These are phyloP conservation scores for Zea luxurians DNA, from an alignment of 176 grass and related monocot species.

Conservation along the genomic window DNA sequence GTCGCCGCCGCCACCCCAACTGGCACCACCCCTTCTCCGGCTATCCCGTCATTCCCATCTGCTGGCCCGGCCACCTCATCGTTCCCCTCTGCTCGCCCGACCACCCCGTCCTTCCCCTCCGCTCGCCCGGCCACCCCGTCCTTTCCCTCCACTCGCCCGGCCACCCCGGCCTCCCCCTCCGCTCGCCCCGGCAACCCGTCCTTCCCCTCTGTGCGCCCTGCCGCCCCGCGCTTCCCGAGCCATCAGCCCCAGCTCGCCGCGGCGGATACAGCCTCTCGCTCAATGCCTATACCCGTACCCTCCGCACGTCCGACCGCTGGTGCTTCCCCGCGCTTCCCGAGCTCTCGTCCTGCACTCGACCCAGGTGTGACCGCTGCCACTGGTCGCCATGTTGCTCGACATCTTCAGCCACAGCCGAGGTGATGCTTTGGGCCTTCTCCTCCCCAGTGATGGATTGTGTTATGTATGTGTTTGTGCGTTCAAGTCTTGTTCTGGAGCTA, in stretches of 20 bases:
- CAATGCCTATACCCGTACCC: conserved; percentile 17
- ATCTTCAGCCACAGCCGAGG: conserved; percentile 44
- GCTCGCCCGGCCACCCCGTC: background rate
- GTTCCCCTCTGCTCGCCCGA: background rate
- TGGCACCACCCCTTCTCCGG: conserved; percentile 19
- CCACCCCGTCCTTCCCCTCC: background rate
- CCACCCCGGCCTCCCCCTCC: background rate
- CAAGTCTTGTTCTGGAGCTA: conserved; percentile 6
- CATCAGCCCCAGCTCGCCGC: conserved; percentile 27
- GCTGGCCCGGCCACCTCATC: background rate
- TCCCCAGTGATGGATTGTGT: background rate
- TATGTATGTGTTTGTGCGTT: background rate
- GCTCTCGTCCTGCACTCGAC: conserved; percentile 14
- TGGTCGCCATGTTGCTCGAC: conserved; percentile 22
- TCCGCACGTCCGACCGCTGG: conserved; percentile 14
- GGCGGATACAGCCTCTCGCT: background rate
- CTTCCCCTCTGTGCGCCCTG: background rate
- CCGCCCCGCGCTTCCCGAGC: conserved; percentile 32
- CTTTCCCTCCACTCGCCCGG: background rate
- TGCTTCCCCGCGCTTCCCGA: conserved; percentile 25
- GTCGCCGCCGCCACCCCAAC: conserved; percentile 34
- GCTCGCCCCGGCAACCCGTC: background rate
- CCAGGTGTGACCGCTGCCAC: conserved; percentile 1
- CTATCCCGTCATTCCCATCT: conserved; percentile 20
- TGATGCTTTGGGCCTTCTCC: conserved; percentile 8